A percentile compares a stretch with the other conserved stretches of the same genome.
These are phyloP conservation scores for Meyerozyma carpophila DNA, from an alignment of 1,139 yeast genomes.

Conservation along the genomic window DNA sequence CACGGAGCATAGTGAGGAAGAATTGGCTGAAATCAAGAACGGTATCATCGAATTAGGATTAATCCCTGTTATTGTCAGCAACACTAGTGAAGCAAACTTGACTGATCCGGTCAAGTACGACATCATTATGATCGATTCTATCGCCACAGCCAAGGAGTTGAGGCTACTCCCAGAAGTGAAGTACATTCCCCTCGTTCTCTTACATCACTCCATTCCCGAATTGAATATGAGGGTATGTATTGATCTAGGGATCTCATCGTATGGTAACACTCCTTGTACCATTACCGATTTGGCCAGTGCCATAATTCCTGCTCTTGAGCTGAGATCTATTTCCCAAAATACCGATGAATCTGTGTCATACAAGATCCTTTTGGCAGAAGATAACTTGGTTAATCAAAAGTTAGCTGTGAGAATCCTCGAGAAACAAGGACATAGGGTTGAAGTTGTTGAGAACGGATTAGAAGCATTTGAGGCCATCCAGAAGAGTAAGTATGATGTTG, in stretches of 20 bases:
- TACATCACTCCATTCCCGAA: conserved; percentile 74
- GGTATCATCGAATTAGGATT: conserved; percentile 42
- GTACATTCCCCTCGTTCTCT: conserved; percentile 72
- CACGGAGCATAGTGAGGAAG: conserved; percentile 53
- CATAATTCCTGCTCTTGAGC: conserved; percentile 76
- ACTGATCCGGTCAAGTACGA: conserved; percentile 63
- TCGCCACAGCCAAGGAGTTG: conserved; percentile 67
- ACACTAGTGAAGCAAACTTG: conserved; percentile 45
- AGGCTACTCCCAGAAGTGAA: conserved; percentile 69
- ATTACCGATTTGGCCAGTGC: conserved; percentile 78
- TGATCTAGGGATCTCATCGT: conserved; percentile 81
- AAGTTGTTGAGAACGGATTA: conserved; percentile 79
- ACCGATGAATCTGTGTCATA: conserved; percentile 74
- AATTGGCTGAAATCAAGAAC: conserved; percentile 39
- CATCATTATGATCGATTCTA: conserved; percentile 74
- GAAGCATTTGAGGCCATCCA: conserved; percentile 78
- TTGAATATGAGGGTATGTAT: conserved; percentile 77
- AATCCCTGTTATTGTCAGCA: conserved; percentile 45
- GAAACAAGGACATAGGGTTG: conserved; percentile 77
- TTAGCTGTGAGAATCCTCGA: conserved; percentile 78
- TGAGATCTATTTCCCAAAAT: conserved; percentile 74
- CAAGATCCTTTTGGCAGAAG: conserved; percentile 77
- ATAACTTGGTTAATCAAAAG: conserved; percentile 81
- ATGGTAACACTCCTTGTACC: conserved; percentile 84
- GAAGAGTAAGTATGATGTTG: conserved; percentile 65